Conservation (phyloP, 2,329 filamentous ascomycete species). For the Cordyceps cicadae region DNA sequence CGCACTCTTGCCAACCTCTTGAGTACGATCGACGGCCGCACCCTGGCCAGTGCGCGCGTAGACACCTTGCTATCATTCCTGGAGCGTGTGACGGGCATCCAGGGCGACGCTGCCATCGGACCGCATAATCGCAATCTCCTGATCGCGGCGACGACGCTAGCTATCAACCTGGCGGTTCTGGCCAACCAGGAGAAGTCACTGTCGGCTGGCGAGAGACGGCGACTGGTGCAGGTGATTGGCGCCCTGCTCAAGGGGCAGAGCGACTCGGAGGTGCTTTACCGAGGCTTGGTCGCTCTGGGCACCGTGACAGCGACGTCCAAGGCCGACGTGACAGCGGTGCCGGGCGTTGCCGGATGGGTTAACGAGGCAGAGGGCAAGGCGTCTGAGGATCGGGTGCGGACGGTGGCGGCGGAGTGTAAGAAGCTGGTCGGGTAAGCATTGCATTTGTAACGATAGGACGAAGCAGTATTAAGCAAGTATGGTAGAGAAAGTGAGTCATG, state of each 20-base stretch:
- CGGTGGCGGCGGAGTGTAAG: constrained; percentile 39
- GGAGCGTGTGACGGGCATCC: constrained; percentile 49
- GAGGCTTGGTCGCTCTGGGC: constrained; percentile 73
- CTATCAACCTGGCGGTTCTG: constrained; percentile 78
- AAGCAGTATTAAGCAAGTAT: not conserved
- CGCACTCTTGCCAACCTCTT: constrained; percentile 81
- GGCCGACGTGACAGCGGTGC: constrained; percentile 34
- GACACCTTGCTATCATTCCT: constrained; percentile 56
- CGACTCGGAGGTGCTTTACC: constrained; percentile 77
- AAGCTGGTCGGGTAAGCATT: constrained; percentile 19
- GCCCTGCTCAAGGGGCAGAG: constrained; percentile 56
- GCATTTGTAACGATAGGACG: not conserved
- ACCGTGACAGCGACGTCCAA: constrained; percentile 55
- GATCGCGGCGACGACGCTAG: constrained; percentile 72
- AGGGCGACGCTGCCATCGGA: constrained; percentile 40
- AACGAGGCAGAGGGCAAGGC: constrained; percentile 34
- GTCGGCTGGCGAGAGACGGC: constrained; percentile 24
- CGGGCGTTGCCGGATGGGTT: constrained; percentile 32
- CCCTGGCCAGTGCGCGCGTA: constrained; percentile 49
- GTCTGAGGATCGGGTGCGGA: constrained; percentile 39
- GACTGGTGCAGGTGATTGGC: constrained; percentile 52
- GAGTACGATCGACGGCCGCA: constrained; percentile 61
- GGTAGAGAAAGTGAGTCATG: constrained; percentile 1
- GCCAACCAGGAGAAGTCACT: constrained; percentile 40
- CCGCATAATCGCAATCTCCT: constrained; percentile 66